Base-by-base conservation (phyloP, 805 yeast genomes). In the Yarrowia keelungensis region DNA sequence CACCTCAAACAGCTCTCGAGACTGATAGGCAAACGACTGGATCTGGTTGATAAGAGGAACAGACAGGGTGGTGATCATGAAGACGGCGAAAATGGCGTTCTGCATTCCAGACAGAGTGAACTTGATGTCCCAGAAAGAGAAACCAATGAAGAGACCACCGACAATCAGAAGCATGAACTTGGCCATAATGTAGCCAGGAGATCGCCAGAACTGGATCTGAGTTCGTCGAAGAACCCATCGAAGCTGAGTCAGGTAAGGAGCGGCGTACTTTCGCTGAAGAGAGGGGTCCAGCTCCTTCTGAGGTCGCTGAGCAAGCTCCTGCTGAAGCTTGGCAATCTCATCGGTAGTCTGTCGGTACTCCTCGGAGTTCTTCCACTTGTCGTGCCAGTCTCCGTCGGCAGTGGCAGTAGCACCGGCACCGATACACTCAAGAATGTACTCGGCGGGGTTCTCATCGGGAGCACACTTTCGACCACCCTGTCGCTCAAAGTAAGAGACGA, bases 331-430 rank as follows among this genome's bases (percentile, higher is more conserved):
- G 67, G 72, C 77, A 71, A 80, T 73, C 70, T 81, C 83, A 4
- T 56, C 70, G 8, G 81, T 77, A 4, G 77, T 76, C 2, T 69
- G 73, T 36, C 61, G 69, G 61, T 73, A 76, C 72, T 86, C 87
- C 41, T 78, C 84, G 67, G 83, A 86, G 15, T 76, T 77, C 8
- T 71, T 71, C 95, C 95, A 90, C 12, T 84, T 80, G 11, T 87
- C 85, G 76, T 81, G 80, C 88, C 90, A 90, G 76, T 90, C 88
- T 64, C 82, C 83, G 39, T 78, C 74, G 16, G 83, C 85, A 67
- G 79, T 74, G 3, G 91, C 88, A 38, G 91, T 88, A 2, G 94
- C 92, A 75, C 91, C 93, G 42, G 94, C 93, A 70, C 94, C 94
- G 76, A 90, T 87, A 69, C 86, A 86, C 71, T 87, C 87, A 73